Conservation (phyloP, 2,329 filamentous ascomycete genomes). For the Huntiella bhutanensis region DNA sequence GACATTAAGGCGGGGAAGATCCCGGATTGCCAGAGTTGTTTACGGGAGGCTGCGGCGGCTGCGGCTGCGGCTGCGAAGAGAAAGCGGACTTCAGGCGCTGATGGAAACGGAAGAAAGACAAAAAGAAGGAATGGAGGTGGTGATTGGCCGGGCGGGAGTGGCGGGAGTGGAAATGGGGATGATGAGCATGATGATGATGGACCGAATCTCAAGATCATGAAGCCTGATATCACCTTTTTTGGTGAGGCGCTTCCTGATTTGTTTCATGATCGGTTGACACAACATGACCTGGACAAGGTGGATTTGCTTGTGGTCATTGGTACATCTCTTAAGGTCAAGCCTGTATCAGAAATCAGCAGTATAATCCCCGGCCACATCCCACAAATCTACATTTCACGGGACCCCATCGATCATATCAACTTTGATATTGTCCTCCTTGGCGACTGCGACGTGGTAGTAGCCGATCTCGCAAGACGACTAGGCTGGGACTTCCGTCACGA, state of each 20-base stretch:
- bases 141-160: slow-evolving; percentile 15
- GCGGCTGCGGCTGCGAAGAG: slow-evolving; percentile 18
- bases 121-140: slow-evolving; percentile 6
- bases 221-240: slow-evolving; percentile 96
- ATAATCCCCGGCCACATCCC: slow-evolving; percentile 63
- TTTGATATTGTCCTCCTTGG: slow-evolving; percentile 96
- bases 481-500: slow-evolving; percentile 67
- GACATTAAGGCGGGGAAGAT: slow-evolving; percentile 61
- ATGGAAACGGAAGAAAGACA: slow-evolving; percentile 14
- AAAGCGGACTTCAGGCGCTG: slow-evolving; percentile 22
- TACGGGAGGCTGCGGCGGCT: slow-evolving; percentile 18
- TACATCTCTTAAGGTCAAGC: slow-evolving; percentile 86
- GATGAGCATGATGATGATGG: slow-evolving; percentile 18
- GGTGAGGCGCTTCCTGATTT: slow-evolving; percentile 72
- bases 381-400: slow-evolving; percentile 76
- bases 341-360: slow-evolving; percentile 78
- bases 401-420: slow-evolving; percentile 71
- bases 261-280: slow-evolving; percentile 65
- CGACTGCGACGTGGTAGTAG: slow-evolving; percentile 78
- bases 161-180: slow-evolving; percentile 16
- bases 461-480: slow-evolving; percentile 64
- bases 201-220: slow-evolving; percentile 61
- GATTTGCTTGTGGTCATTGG: slow-evolving; percentile 93
- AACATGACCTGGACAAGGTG: slow-evolving; percentile 58
- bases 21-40: slow-evolving; percentile 58